Conservation (phyloP, 2,329 filamentous ascomycete genomes). For the Blumeriella jaapii region DNA sequence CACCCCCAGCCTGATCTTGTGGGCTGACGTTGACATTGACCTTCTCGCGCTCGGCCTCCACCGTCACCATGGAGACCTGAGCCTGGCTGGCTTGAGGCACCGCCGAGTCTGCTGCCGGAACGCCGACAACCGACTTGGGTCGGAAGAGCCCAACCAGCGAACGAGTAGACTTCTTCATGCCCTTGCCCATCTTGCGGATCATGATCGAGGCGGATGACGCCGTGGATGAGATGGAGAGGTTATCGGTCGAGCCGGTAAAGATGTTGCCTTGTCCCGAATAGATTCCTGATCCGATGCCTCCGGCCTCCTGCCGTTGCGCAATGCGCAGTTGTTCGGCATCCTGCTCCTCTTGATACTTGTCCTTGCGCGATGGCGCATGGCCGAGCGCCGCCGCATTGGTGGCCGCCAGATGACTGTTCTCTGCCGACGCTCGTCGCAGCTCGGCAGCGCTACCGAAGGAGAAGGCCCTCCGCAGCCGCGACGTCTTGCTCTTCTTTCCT, state of each 20-base stretch:
- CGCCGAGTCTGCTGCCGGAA: constrained; percentile 57
- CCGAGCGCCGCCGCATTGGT: constrained; percentile 30
- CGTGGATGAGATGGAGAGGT: constrained; percentile 81
- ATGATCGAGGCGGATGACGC: constrained; percentile 84
- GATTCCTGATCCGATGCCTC: constrained; percentile 83
- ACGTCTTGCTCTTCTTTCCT: constrained; percentile 71
- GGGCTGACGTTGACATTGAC: constrained; percentile 66
- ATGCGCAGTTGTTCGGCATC: constrained; percentile 88
- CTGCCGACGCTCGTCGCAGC: constrained; percentile 61
- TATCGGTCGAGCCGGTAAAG: constrained; percentile 88
- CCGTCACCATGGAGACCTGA: constrained; percentile 90
- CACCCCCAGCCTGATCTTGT: constrained; percentile 55
- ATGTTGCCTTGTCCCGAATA: constrained; percentile 77
- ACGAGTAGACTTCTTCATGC: constrained; percentile 88
- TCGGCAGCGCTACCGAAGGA: constrained; percentile 95
- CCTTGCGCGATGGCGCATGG: constrained; percentile 51
- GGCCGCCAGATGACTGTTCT: constrained; percentile 42
- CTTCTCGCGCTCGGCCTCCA: constrained; percentile 76
- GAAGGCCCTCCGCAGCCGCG: constrained; percentile 77
- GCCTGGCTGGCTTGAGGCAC: constrained; percentile 60
- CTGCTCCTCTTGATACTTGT: constrained; percentile 47
- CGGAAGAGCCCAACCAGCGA: constrained; percentile 91
- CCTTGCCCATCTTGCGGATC: constrained; percentile 97
- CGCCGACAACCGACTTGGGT: constrained; percentile 81
- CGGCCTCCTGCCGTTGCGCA: constrained; percentile 82